Conservation (phyloP, 176 grass and related monocot species). For the Carex cristatella region DNA sequence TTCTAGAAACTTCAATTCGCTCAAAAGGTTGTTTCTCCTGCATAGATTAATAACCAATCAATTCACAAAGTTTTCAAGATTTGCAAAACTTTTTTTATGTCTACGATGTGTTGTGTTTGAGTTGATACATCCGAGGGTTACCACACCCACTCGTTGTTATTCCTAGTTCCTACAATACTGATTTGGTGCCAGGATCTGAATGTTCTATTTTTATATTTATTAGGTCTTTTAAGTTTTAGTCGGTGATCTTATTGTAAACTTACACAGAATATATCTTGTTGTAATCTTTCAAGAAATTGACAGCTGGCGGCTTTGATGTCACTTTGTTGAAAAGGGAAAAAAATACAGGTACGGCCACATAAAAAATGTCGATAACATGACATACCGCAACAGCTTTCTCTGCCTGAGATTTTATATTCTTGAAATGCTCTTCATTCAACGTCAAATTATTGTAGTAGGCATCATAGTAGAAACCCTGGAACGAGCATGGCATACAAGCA, state of each 20-base stretch:
- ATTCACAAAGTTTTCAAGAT: not conserved
- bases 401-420: constrained; percentile 66
- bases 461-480: constrained; percentile 97
- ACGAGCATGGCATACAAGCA: constrained; percentile 17
- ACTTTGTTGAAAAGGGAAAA: constrained; percentile 3
- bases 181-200: not conserved
- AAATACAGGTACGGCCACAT: constrained; percentile 11
- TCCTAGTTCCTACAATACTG: not conserved
- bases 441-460: constrained; percentile 77
- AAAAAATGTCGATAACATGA: constrained; percentile 1
- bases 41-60: constrained; percentile 13
- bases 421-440: constrained; percentile 84
- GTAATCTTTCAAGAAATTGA: not conserved
- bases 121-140: not conserved
- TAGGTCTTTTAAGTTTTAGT: not conserved
- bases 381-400: constrained; percentile 84
- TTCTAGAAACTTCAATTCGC: constrained; percentile 90
- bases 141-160: not conserved
- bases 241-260: not conserved
- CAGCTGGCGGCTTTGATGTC: not conserved
- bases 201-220: not conserved
- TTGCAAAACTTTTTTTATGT: not conserved
- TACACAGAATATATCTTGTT: not conserved
- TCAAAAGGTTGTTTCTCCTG: constrained; percentile 98
- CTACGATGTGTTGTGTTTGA: not conserved